These are phyloP conservation scores for Pugionium cornutum DNA, from an alignment of 345 rosid genomes.

Conservation along the genomic window DNA sequence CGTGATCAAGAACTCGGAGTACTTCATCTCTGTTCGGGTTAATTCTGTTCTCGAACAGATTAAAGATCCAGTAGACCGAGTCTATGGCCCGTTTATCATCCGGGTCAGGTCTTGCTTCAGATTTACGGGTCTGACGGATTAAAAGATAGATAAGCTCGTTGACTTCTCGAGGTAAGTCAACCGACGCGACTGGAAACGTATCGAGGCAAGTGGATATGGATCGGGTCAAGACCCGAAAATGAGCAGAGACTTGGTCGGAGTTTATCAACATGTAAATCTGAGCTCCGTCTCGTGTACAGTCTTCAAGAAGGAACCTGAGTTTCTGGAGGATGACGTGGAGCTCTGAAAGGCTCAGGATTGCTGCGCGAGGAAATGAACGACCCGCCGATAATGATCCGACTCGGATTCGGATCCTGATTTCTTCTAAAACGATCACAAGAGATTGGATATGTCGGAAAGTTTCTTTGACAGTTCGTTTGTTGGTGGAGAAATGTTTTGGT, in stretches of 20 bases:
- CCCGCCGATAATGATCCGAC: constrained; percentile 10
- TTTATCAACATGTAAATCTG: constrained; percentile 60
- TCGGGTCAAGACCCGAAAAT: constrained; percentile 49
- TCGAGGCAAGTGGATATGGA: constrained; percentile 60
- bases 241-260: constrained; percentile 54
- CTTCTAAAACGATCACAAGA: constrained; percentile 53
- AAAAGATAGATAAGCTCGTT: constrained; percentile 53
- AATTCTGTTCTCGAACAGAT: constrained; percentile 50
- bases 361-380: constrained; percentile 36
- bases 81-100: constrained; percentile 46
- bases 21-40: constrained; percentile 46
- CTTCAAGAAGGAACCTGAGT: constrained; percentile 56
- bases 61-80: constrained; percentile 46
- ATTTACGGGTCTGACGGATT: constrained; percentile 53
- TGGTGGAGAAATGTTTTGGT: constrained; percentile 46
- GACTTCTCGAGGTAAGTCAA: constrained; percentile 52
- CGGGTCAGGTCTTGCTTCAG: constrained; percentile 46
- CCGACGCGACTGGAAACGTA: constrained; percentile 50
- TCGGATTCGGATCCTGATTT: constrained; percentile 41
- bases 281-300: constrained; percentile 64
- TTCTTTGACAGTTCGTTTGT: constrained; percentile 50
- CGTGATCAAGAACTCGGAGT: constrained; percentile 46
- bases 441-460: constrained; percentile 54
- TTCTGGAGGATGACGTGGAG: constrained; percentile 68
- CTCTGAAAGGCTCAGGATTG: constrained; percentile 60